Evolutionary conservation across 78 protist genomes (phyloP), one percentile per base, ranked within the genome.

Genomic region (Dictyostelium firmibasis): DNA sequence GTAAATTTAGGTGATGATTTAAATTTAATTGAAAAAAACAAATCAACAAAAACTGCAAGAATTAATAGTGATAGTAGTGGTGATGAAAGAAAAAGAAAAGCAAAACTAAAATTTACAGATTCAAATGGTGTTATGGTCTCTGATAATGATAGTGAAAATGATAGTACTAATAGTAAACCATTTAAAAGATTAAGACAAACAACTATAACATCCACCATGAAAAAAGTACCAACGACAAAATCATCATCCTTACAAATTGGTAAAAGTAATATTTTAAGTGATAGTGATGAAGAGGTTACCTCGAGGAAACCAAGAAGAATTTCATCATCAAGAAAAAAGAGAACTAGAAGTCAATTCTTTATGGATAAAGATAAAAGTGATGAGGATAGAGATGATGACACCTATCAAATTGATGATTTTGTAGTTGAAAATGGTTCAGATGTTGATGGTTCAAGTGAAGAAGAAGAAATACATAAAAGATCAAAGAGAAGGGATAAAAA

Each of bases 361-460:
- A 27, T 81, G 8, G 87, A 75, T 81, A 57, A 70, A 69, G 67
- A 29, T 23, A 25, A 62, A 10, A 81, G 81, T 69, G 82, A 75
- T 69, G 70, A 69, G 9, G 93, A 87, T 35, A 31, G 47, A 16
- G 86, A 29, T n/a, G 75, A 81, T 3, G 77, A 81, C 35, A 20
- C 31, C 47, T 84, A 84, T 43, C 41, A 67, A 41, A 44, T 44
- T 0, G 94, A 89, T 81, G 94, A 69, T 14, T 89, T 89, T 81
- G 94, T 89, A 20, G 94, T 89, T 33, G 83, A 89, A 9, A 44
- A 89, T 67, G 84, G 85, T 25, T 86, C 92, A 36, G 87, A 81
- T 47, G 36, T 50, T 29, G 75, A 89, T 2, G 67, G 25, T 18
- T 50, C 67, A 75, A n/a, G 44, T 25, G 92, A 86, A 25, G 75